Percentiles rank a stretch among this genome's conserved stretches.
Evolutionary conservation across 805 yeast genomes (phyloP).

Genomic region (Spencermartinsiella europaea): DNA sequence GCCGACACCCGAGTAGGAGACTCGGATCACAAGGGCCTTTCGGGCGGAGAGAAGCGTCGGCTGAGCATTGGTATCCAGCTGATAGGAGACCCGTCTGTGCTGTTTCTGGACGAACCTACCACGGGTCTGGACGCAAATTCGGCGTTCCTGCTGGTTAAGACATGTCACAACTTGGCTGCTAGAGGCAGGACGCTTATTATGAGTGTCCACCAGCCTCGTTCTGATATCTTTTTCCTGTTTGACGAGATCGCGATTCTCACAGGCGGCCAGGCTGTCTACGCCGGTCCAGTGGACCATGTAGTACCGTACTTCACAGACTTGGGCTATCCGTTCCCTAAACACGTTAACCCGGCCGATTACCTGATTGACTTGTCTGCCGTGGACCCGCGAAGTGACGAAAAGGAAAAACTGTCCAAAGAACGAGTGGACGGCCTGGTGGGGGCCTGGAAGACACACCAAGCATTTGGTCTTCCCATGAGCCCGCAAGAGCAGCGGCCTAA

Average conservation of each 20-base stretch:
- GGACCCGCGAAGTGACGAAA: constrained; percentile 41
- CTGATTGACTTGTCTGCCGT: constrained; percentile 53
- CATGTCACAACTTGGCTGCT: constrained; percentile 53
- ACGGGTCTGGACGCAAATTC: constrained; percentile 81
- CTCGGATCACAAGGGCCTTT: constrained; percentile 50
- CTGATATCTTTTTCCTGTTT: constrained; percentile 64
- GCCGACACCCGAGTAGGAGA: constrained; percentile 56
- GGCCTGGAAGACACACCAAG: constrained; percentile 35
- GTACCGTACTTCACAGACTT: constrained; percentile 45
- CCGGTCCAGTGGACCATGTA: constrained; percentile 42
- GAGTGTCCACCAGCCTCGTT: constrained; percentile 81
- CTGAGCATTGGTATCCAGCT: constrained; percentile 74
- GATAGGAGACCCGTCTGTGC: constrained; percentile 65
- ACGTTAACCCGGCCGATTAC: constrained; percentile 59
- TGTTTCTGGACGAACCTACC: constrained; percentile 84
- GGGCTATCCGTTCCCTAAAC: constrained; percentile 42
- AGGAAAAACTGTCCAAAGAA: constrained; percentile 32
- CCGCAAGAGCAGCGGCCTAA: constrained; percentile 1
- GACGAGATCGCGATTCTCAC: constrained; percentile 64
- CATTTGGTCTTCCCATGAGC: constrained; percentile 3
- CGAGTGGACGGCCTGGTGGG: constrained; percentile 34
- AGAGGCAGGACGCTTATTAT: constrained; percentile 66
- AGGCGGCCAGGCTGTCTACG: constrained; percentile 48
- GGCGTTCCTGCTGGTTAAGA: constrained; percentile 57
- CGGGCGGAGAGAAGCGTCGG: constrained; percentile 83